phyloP scores from a whole-genome alignment of 192 early-diverging fungal genomes.

The Entomortierella beljakovae region DNA sequence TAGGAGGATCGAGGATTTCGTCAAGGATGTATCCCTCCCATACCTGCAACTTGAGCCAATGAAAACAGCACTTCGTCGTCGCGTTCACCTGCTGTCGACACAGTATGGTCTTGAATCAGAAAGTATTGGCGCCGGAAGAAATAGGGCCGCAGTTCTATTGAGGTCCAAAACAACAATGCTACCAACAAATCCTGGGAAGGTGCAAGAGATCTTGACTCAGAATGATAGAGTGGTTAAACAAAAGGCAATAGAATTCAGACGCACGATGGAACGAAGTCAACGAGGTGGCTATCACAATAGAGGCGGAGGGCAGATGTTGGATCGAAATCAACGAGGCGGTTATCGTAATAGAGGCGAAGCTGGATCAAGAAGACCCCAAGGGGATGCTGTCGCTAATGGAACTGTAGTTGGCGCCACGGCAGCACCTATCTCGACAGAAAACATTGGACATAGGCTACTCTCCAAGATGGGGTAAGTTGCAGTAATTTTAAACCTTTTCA shows the following conservation, averaged over 20 bases:
- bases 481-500: background rate
- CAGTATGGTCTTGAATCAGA: conserved; percentile 56
- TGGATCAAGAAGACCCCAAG: background rate
- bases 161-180: conserved; percentile 47
- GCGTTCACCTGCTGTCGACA: conserved; percentile 52
- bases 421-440: conserved; percentile 63
- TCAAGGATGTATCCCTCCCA: background rate
- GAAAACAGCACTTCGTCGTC: conserved; percentile 44
- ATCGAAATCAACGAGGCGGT: background rate
- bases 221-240: background rate
- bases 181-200: conserved; percentile 15
- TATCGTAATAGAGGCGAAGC: background rate
- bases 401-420: conserved; percentile 67
- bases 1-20: conserved; percentile 26
- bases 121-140: conserved; percentile 54
- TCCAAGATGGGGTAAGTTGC: conserved; percentile 69
- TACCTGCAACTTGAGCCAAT: conserved; percentile 55
- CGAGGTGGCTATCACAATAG: no score
- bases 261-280: background rate
- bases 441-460: conserved; percentile 78
- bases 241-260: background rate
- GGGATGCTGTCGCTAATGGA: conserved; percentile 42
- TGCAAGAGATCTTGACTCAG: conserved; percentile 12
- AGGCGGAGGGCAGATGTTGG: background rate
- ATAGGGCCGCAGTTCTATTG: conserved; percentile 27